These are phyloP conservation scores for Fusarium scirpi DNA, from an alignment of 2,329 filamentous ascomycete species.

Conservation along the genomic window DNA sequence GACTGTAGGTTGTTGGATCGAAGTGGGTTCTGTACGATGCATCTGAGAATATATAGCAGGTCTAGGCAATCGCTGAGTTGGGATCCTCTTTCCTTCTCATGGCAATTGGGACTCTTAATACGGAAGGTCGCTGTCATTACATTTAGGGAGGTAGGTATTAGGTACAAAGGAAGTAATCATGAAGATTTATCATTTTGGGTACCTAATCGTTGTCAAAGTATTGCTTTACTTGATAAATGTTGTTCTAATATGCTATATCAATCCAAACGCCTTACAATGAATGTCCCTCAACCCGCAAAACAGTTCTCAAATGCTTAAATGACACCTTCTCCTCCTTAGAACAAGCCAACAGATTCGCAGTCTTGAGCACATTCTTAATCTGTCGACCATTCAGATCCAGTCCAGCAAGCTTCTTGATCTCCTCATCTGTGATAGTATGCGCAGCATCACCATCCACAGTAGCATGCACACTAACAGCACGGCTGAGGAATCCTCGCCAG, in stretches of 20 bases:
- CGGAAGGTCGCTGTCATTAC: background rate
- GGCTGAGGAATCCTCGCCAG: slow-evolving; percentile 56
- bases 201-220: background rate
- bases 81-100: background rate
- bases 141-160: background rate
- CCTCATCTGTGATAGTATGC: slow-evolving; percentile 48
- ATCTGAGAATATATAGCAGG: background rate
- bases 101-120: background rate
- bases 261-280: slow-evolving; percentile 39
- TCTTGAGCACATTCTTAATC: slow-evolving; percentile 64
- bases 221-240: background rate
- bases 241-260: background rate
- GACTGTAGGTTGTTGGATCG: no score
- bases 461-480: slow-evolving; percentile 43
- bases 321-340: slow-evolving; percentile 49
- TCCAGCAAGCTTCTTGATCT: slow-evolving; percentile 53
- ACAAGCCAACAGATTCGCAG: slow-evolving; percentile 49
- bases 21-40: no score
- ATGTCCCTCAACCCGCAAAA: slow-evolving; percentile 48
- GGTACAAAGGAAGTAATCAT: background rate
- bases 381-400: slow-evolving; percentile 62
- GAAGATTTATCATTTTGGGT: background rate
- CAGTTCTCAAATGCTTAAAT: slow-evolving; percentile 49
- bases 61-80: no score
- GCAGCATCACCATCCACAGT: slow-evolving; percentile 43